phyloP scores from a whole-genome alignment of 2,329 filamentous ascomycete genomes.

The Microsporum ferrugineum region DNA sequence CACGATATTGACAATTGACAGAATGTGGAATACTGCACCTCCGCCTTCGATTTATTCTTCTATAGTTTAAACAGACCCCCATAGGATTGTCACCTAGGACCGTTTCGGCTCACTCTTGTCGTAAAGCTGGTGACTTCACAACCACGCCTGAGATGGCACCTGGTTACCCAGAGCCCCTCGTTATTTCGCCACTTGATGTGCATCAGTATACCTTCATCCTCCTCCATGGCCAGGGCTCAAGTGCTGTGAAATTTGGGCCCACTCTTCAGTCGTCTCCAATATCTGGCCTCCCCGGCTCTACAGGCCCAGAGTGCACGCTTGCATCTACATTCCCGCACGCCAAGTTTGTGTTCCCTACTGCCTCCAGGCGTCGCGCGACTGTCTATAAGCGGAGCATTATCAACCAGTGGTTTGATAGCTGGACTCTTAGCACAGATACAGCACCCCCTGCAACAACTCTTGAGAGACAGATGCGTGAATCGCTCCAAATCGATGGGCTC shows the following conservation, averaged over 20 bases:
- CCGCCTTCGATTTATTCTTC: no score
- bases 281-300: neutral
- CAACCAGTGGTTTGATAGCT: conserved; percentile 44
- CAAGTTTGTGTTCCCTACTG: conserved; percentile 44
- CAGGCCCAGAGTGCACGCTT: neutral
- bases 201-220: conserved; percentile 39
- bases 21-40: no score
- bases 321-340: conserved; percentile 18
- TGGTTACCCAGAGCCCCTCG: conserved; percentile 7
- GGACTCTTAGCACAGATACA: conserved; percentile 34
- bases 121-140: no score
- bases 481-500: neutral
- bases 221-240: conserved; percentile 39
- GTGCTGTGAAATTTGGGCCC: neutral
- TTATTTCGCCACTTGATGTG: conserved; percentile 5
- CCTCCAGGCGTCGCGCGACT: conserved; percentile 35
- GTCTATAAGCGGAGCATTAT: conserved; percentile 34
- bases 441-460: conserved; percentile 21
- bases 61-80: no score
- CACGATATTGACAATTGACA: no score
- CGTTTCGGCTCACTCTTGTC: no score
- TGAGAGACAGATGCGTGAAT: neutral
- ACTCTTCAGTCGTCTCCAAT: neutral
- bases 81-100: no score
- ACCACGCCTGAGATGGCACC: no score